Conservation (phyloP, 768 basidiomycete species). For the Psilocybe cyanescens region DNA sequence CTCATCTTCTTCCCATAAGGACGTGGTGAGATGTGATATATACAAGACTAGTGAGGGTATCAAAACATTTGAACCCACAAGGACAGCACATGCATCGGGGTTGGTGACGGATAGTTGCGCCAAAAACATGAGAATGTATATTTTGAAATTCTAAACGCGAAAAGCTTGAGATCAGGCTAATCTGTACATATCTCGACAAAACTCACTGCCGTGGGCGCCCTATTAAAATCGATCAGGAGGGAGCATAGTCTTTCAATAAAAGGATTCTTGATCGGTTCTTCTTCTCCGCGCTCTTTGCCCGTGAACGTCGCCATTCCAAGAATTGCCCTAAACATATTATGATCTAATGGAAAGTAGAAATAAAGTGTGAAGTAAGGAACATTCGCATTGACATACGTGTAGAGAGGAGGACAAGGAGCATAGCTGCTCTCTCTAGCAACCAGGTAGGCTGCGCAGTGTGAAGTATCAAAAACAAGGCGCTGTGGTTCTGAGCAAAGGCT, state of each 20-base stretch:
- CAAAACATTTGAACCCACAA: constrained; percentile 53
- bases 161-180: background rate
- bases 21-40: constrained; percentile 52
- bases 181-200: background rate
- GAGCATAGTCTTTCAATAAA: constrained; percentile 55
- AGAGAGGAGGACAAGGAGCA: constrained; percentile 57
- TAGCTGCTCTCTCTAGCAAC: constrained; percentile 50
- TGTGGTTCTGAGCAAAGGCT: constrained; percentile 38
- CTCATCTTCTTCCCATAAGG: constrained; percentile 72
- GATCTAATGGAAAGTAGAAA: constrained; percentile 35
- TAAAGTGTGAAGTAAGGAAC: background rate
- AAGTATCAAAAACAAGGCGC: constrained; percentile 52
- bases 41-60: constrained; percentile 69
- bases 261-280: constrained; percentile 35
- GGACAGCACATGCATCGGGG: constrained; percentile 36
- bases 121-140: constrained; percentile 43
- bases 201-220: constrained; percentile 43
- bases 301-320: constrained; percentile 38
- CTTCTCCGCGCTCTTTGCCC: constrained; percentile 19
- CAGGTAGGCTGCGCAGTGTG: constrained; percentile 52
- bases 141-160: constrained; percentile 32
- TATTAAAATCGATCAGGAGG: constrained; percentile 46
- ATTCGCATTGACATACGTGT: constrained; percentile 45
- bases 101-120: constrained; percentile 43
- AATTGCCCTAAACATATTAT: constrained; percentile 43